phyloP scores from a whole-genome alignment of 495 filamentous ascomycete species.

The Chaetomium cochliodes region DNA sequence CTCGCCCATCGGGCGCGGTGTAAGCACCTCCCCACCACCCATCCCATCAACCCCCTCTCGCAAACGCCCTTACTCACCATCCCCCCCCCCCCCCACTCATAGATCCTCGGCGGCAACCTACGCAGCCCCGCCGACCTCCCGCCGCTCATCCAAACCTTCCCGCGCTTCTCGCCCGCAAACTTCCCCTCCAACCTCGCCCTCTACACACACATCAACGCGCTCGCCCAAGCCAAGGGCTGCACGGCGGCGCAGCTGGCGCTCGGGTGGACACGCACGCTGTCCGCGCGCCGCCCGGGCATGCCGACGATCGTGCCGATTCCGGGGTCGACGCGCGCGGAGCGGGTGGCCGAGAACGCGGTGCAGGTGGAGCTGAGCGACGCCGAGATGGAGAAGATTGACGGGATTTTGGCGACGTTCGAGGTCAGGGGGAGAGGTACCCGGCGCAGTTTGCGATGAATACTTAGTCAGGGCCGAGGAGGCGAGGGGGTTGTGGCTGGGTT shows the following conservation, averaged over 20 bases:
- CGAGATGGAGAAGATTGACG: slow-evolving; percentile 54
- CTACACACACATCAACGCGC: slow-evolving; percentile 59
- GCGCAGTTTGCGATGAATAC: slow-evolving; percentile 34
- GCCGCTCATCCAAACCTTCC: slow-evolving; percentile 50
- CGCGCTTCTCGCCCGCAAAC: slow-evolving; percentile 67
- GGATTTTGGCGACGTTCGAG: slow-evolving; percentile 44
- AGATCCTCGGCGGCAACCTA: slow-evolving; percentile 59
- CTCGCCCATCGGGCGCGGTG: slow-evolving; percentile 53
- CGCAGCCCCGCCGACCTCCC: slow-evolving; percentile 61
- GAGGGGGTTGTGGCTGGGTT: not conserved
- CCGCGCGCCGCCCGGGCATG: slow-evolving; percentile 56
- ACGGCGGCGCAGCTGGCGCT: slow-evolving; percentile 77
- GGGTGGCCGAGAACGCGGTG: slow-evolving; percentile 52
- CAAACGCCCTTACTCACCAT: slow-evolving; percentile 15
- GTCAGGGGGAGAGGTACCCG: slow-evolving; percentile 47
- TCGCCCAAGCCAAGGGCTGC: slow-evolving; percentile 68
- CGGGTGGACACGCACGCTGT: slow-evolving; percentile 59
- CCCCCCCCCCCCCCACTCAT: not conserved
- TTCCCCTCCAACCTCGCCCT: slow-evolving; percentile 74
- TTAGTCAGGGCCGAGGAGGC: slow-evolving; percentile 16
- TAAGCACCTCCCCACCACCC: slow-evolving; percentile 33
- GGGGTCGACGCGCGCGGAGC: slow-evolving; percentile 56
- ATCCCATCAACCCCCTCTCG: not conserved
- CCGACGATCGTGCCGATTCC: slow-evolving; percentile 81
- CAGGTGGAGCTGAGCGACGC: slow-evolving; percentile 46